These are phyloP conservation scores for Diaporthe helianthi DNA, from an alignment of 2,329 filamentous ascomycete species.

Conservation along the genomic window DNA sequence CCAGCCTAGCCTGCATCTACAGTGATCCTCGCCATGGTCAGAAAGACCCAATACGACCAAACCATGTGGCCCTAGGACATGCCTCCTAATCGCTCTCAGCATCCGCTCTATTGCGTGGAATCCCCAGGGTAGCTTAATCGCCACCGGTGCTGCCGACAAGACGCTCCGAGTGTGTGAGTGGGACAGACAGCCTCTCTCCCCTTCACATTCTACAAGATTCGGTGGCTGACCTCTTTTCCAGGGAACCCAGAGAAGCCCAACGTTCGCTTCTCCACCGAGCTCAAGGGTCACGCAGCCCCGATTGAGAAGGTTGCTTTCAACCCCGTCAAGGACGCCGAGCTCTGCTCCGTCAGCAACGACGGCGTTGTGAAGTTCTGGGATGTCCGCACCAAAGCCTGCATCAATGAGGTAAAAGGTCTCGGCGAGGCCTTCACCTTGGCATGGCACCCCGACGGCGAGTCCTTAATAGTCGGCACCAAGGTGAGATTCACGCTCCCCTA, in stretches of 20 bases:
- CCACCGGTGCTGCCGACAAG: conserved; percentile 76
- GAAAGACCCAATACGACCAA: neutral
- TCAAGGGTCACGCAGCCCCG: conserved; percentile 69
- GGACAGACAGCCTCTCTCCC: neutral
- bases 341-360: conserved; percentile 77
- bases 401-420: conserved; percentile 72
- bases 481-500: conserved; percentile 48
- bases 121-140: conserved; percentile 80
- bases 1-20: conserved; percentile 30
- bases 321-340: conserved; percentile 76
- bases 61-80: too few relatives aligned
- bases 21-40: conserved; percentile 18
- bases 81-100: conserved; percentile 48
- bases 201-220: neutral
- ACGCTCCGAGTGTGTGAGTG: conserved; percentile 75
- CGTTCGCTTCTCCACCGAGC: conserved; percentile 76
- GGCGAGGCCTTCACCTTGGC: conserved; percentile 74
- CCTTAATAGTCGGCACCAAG: conserved; percentile 76
- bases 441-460: conserved; percentile 76
- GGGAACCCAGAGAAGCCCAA: conserved; percentile 80
- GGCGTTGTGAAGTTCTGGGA: conserved; percentile 83
- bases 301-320: conserved; percentile 83
- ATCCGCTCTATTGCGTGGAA: conserved; percentile 89
- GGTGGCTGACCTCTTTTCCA: conserved; percentile 39
- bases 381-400: conserved; percentile 73